Base-by-base conservation (phyloP, 1,284 basidiomycete genomes). In the Anthracocystis setariae region DNA sequence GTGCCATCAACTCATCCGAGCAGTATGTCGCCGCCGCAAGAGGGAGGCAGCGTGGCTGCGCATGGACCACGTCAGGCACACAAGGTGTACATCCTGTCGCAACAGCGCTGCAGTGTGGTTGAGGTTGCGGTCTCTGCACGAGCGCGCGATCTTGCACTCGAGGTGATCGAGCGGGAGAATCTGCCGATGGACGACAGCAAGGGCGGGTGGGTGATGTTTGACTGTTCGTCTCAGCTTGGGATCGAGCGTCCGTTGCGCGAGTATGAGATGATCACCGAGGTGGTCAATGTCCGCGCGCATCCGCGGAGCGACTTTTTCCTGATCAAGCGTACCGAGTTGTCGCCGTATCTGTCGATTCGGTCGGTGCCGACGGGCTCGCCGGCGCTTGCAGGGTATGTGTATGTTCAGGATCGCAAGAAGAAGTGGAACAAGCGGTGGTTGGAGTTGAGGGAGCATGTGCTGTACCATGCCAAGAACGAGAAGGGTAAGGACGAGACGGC, bases 371-470 rank as follows among this genome's bases (percentile, higher is more conserved):
- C 51, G 3, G 67, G 47, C 25, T 81, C 79, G 10, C 70, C 80
- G 0, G 58, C 65, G 15, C 56, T 82, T 15, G 78, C 77, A 3
- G 81, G 81, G 18, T 80, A 64, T 43, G 79, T 81, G 12, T 77
- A 77, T 9, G 55, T 82, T 24, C 79, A 77, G 50, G 72, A 73
- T 17, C 68, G 76, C 23, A 74, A 73, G 51, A 69, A 71, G 44
- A 80, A 78, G 55, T 82, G 80, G 78, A 71, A 50, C 49, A 77
- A 76, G 49, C 65, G 78, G 5, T 82, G 81, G 81, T 64, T 82
- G 33, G 81, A 82, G 63, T 59, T 82, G 46, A 74, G 80, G 7
- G 81, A 82, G 25, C 77, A 82, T 23, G 59, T 55, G 12, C 65
- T 82, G 5, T 82, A 60, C 46, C 72, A 76, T 29, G 80, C 80